Base-by-base conservation (phyloP, 805 yeast species). In the Kodamaea lidongshanica region DNA sequence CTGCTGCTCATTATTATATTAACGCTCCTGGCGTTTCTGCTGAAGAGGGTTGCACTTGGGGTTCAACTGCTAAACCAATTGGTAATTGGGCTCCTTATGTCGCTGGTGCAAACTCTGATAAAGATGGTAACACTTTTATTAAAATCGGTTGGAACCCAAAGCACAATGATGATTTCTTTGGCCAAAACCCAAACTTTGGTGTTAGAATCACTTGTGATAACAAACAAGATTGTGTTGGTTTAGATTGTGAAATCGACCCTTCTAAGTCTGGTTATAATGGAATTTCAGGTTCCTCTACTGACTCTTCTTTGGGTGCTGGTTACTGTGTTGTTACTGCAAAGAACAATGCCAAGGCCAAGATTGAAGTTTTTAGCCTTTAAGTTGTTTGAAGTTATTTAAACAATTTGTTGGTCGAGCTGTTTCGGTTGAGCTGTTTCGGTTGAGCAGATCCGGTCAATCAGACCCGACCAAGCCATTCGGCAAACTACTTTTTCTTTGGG, bases 61-160 rank as follows among this genome's bases (percentile, higher is more conserved):
- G 95, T 4, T 57, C 79, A 11, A 66, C 67, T 17, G 56, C 64
- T 28, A 62, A 80, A 37, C 79, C 92, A 11, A 64, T 65, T 41
- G 96, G 96, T 35, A 86, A 86, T 70, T 87, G 95, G 95, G 61
- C 95, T 10, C 95, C 95, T 16, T 86, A 84, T 45, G 95, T 87
- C 40, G 94, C 92, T 10, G 96, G 96, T 41, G 85, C 88, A 38
- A 86, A 86, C 64, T 74, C 74, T 67, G 94, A 84, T 53, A 57
- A 54, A 38, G 58, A 49, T 36, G 79, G 84, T 18, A 72, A 72
- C 52, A 86, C 95, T 3, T 86, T 43, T 52, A 84, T 83, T 41
- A 87, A 84, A 59, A 73, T 86, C 52, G 95, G 89, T 26, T 85
- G 94, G 94, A 86, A 86, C 56, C 95, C 96, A 10, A 71, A 80